Conservation (phyloP, 176 grass and related monocot species). For the Cocos nucifera region DNA sequence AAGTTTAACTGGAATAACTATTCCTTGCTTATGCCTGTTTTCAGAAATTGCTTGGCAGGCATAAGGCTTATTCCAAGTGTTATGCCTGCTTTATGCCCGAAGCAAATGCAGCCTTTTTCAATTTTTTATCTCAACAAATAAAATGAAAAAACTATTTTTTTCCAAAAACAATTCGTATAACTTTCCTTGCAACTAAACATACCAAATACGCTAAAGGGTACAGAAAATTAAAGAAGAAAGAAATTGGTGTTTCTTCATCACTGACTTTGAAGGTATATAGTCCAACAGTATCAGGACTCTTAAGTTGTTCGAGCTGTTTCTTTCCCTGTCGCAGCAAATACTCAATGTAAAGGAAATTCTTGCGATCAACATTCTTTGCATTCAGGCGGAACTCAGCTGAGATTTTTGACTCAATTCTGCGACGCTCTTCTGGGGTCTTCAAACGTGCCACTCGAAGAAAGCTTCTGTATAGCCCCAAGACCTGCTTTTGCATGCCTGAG, state of each 20-base stretch:
- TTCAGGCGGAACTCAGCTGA: slow-evolving; percentile 62
- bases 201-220: too few relatives aligned
- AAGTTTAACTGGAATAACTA: too few relatives aligned
- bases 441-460: slow-evolving; percentile 61
- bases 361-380: slow-evolving; percentile 55
- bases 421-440: slow-evolving; percentile 55
- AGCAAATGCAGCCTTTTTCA: too few relatives aligned
- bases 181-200: too few relatives aligned
- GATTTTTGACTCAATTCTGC: slow-evolving; percentile 50
- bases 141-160: too few relatives aligned
- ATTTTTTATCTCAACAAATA: too few relatives aligned
- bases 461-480: slow-evolving; percentile 58
- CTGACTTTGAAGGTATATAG: slow-evolving; percentile 59
- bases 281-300: slow-evolving; percentile 61
- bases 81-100: too few relatives aligned
- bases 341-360: slow-evolving; percentile 90
- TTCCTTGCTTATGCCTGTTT: too few relatives aligned
- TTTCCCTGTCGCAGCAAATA: slow-evolving; percentile 84
- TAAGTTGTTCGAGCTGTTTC: slow-evolving; percentile 86
- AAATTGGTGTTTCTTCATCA: slow-evolving; percentile 2
- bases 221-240: background rate
- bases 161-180: too few relatives aligned
- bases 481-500: slow-evolving; percentile 87
- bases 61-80: too few relatives aligned
- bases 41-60: too few relatives aligned